Conservation (phyloP, 2,329 filamentous ascomycete genomes). For the Penicillium sp. region DNA sequence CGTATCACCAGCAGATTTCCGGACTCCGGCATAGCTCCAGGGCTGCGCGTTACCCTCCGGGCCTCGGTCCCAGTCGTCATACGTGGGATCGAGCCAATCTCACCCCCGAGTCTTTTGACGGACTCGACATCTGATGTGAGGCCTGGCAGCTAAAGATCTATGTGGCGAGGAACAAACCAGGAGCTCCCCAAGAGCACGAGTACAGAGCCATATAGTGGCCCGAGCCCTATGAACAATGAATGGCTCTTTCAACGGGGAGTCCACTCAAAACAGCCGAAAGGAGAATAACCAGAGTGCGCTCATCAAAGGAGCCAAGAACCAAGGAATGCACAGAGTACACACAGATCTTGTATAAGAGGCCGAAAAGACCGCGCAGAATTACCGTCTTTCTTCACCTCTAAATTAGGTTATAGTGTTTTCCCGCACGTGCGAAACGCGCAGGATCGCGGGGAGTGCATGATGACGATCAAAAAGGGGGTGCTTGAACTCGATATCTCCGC, state of each 20-base stretch:
- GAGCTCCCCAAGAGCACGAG: not conserved
- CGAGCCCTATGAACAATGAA: not conserved
- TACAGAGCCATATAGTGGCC: not conserved
- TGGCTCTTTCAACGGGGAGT: not conserved
- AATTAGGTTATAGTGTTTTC: slow-evolving; percentile 17
- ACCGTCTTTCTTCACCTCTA: not conserved
- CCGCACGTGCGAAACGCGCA: slow-evolving; percentile 20
- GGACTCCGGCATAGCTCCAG: not conserved
- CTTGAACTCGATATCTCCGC: slow-evolving; percentile 1
- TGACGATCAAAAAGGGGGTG: slow-evolving; percentile 18
- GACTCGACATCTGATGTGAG: not conserved
- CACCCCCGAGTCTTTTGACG: not conserved
- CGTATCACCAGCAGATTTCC: slow-evolving; percentile 1
- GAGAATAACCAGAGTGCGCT: not conserved
- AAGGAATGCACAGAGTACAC: not conserved
- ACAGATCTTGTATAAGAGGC: not conserved
- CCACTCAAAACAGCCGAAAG: not conserved
- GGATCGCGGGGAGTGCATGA: slow-evolving; percentile 23
- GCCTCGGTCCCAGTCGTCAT: slow-evolving; percentile 6
- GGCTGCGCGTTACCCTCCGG: slow-evolving; percentile 10
- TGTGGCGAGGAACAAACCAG: not conserved
- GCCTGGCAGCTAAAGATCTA: not conserved
- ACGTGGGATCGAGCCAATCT: slow-evolving; percentile 4
- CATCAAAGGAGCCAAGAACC: not conserved
- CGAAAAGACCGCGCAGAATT: not conserved